These are phyloP conservation scores for Phytophthora ramorum DNA, from an alignment of 352 stramenopile genomes.

Conservation along the genomic window DNA sequence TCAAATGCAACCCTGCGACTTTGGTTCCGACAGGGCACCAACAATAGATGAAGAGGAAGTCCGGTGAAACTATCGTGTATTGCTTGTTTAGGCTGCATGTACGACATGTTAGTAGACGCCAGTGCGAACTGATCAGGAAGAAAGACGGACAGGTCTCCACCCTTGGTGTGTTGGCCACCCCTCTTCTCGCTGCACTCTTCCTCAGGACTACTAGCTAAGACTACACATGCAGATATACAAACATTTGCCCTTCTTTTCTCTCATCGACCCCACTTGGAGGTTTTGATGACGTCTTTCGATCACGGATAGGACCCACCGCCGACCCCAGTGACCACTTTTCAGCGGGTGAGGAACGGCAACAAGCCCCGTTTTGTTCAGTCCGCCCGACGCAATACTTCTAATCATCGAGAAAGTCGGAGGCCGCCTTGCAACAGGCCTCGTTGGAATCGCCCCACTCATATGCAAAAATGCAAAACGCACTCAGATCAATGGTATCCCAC, in stretches of 20 bases:
- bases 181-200: slow-evolving; percentile 40
- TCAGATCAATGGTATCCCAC: slow-evolving; percentile 7
- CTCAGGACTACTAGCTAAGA: slow-evolving; percentile 11
- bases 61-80: slow-evolving; percentile 2
- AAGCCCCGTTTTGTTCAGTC: slow-evolving; percentile 77
- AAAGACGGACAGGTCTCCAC: slow-evolving; percentile 27
- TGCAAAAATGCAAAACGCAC: slow-evolving; percentile 26
- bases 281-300: slow-evolving; percentile 77
- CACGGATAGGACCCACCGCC: slow-evolving; percentile 51
- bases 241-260: slow-evolving; percentile 52
- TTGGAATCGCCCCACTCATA: slow-evolving; percentile 39
- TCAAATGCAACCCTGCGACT: not conserved
- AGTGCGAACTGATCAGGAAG: not conserved
- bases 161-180: slow-evolving; percentile 23
- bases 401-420: slow-evolving; percentile 75
- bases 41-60: slow-evolving; percentile 19
- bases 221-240: slow-evolving; percentile 19
- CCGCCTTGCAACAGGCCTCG: slow-evolving; percentile 24
- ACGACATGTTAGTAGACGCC: slow-evolving; percentile 20
- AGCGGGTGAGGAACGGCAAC: slow-evolving; percentile 53
- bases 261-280: slow-evolving; percentile 66
- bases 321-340: slow-evolving; percentile 69
- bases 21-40: not conserved
- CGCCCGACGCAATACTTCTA: slow-evolving; percentile 87
- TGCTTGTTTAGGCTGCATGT: slow-evolving; percentile 5